phyloP scores from a whole-genome alignment of 164 flowering plant genomes.

The Vitis amurensis region DNA sequence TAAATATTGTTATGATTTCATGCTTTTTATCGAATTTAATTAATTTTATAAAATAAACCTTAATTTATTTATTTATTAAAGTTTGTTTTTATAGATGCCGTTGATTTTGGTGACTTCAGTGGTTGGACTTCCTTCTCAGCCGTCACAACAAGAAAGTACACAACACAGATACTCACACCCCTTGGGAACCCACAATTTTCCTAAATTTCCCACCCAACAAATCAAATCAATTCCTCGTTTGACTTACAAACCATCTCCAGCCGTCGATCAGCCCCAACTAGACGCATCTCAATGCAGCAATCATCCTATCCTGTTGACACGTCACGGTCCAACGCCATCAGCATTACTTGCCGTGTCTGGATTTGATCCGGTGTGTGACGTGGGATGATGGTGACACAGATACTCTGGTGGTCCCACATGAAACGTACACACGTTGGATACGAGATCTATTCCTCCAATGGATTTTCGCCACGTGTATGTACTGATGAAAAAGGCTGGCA shows the following conservation, averaged over 20 bases:
- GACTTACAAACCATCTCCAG: background rate
- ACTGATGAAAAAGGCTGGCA: constrained; percentile 1
- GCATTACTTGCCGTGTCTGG: constrained; percentile 22
- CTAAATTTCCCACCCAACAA: background rate
- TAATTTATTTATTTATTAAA: too few species aligned
- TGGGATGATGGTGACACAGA: constrained; percentile 22
- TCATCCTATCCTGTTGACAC: constrained; percentile 18
- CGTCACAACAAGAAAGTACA: too few species aligned
- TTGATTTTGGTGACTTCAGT: too few species aligned
- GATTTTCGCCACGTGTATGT: background rate
- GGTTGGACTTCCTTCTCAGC: too few species aligned
- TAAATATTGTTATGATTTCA: too few species aligned
- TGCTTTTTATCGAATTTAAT: too few species aligned
- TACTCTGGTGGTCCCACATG: constrained; percentile 22
- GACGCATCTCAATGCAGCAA: constrained; percentile 1
- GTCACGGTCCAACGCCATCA: constrained; percentile 8
- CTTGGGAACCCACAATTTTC: background rate
- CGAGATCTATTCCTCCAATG: constrained; percentile 10
- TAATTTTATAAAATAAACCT: too few species aligned
- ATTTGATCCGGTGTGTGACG: constrained; percentile 11
- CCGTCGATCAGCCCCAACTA: background rate
- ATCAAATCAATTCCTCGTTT: background rate
- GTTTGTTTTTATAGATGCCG: too few species aligned
- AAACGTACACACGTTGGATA: constrained; percentile 12
- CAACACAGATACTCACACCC: background rate